Evolutionary conservation across 2,329 filamentous ascomycete species (phyloP).

Genomic region (Hypoxylon sp.): DNA sequence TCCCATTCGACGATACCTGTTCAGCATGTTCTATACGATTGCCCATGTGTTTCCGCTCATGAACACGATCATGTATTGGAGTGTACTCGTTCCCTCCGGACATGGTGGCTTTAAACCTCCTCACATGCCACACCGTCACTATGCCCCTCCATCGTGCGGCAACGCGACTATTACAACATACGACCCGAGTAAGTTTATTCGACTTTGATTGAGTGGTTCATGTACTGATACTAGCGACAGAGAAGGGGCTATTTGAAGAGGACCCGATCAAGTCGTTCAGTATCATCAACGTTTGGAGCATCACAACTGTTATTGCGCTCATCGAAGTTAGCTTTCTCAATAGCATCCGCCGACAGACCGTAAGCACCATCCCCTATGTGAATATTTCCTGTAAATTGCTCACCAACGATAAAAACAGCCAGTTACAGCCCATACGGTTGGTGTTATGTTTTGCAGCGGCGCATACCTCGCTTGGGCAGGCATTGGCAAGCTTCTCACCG

Average conservation of each 20-base stretch:
- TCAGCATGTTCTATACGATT: conserved; percentile 60
- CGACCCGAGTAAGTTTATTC: conserved; percentile 41
- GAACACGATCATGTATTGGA: conserved; percentile 62
- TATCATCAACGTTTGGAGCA: conserved; percentile 56
- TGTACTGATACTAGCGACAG: conserved; percentile 43
- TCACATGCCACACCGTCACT: conserved; percentile 35
- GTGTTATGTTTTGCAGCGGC: conserved; percentile 52
- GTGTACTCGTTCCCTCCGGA: conserved; percentile 49
- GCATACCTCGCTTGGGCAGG: conserved; percentile 61
- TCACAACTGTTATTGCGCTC: conserved; percentile 54
- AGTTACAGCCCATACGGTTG: conserved; percentile 54
- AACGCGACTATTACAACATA: conserved; percentile 34
- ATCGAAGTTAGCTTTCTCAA: conserved; percentile 60
- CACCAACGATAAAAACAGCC: too few relatives aligned
- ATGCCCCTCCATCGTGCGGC: conserved; percentile 9
- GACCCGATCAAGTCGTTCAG: conserved; percentile 58
- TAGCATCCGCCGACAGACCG: conserved; percentile 61
- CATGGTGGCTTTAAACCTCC: conserved; percentile 47
- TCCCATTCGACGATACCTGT: conserved; percentile 54
- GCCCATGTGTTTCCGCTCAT: conserved; percentile 58
- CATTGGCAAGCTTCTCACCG: conserved; percentile 57
- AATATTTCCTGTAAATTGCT: too few relatives aligned
- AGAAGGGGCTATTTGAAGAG: conserved; percentile 58
- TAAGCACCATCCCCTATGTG: too few relatives aligned
- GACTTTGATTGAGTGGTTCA: not conserved